These are phyloP conservation scores for Penicillium aurantiogriseum DNA, from an alignment of 2,329 filamentous ascomycete genomes.

Conservation along the genomic window DNA sequence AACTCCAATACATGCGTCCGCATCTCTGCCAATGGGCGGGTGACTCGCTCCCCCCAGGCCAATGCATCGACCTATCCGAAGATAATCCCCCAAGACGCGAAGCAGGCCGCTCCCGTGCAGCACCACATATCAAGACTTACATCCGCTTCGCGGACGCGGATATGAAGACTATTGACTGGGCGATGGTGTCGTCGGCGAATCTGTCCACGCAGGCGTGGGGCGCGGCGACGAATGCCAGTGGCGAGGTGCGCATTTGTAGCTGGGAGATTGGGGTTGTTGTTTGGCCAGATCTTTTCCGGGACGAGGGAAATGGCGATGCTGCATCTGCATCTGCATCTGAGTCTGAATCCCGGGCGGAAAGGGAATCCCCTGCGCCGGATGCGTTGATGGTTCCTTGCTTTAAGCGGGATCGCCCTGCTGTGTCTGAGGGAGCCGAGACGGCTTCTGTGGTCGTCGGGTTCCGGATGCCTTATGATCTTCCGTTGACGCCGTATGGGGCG, in stretches of 20 bases:
- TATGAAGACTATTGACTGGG: slow-evolving; percentile 69
- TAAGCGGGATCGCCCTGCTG: slow-evolving; percentile 56
- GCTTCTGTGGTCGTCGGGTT: slow-evolving; percentile 58
- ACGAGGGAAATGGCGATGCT: slow-evolving; percentile 7
- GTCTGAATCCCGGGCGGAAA: background rate
- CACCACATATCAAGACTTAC: slow-evolving; percentile 89
- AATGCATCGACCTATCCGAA: slow-evolving; percentile 13
- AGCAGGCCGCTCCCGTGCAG: slow-evolving; percentile 65
- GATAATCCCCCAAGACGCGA: slow-evolving; percentile 35
- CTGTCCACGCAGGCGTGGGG: slow-evolving; percentile 89
- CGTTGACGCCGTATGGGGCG: slow-evolving; percentile 63
- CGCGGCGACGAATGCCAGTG: slow-evolving; percentile 55
- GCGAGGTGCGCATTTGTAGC: slow-evolving; percentile 69
- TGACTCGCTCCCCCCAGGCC: slow-evolving; percentile 39
- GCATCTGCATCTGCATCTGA: background rate
- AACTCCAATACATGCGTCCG: slow-evolving; percentile 69
- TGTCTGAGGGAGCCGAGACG: background rate
- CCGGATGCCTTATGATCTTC: slow-evolving; percentile 79
- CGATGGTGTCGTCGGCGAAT: slow-evolving; percentile 85
- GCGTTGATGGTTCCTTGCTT: slow-evolving; percentile 69
- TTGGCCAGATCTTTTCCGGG: slow-evolving; percentile 63
- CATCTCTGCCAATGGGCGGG: slow-evolving; percentile 75
- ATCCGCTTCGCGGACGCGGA: slow-evolving; percentile 57
- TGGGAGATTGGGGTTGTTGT: slow-evolving; percentile 83
- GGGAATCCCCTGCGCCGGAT: background rate